A percentile compares a stretch with the other conserved stretches of the same genome.
Conservation (phyloP, 163 green algal genomes). For the Volvox carteri region DNA sequence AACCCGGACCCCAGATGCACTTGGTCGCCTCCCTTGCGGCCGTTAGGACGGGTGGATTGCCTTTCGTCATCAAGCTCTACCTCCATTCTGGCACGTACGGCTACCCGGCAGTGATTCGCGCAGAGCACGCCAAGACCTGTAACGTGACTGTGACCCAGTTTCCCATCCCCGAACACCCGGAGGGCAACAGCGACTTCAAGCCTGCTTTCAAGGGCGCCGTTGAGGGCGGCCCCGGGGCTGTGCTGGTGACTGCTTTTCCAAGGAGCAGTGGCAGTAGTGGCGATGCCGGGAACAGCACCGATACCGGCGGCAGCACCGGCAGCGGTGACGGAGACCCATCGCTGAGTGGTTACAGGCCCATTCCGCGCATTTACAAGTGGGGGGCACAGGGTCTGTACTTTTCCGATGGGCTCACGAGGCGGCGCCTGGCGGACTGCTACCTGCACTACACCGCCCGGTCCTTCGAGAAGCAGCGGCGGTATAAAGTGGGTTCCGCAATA, state of each 20-base stretch:
- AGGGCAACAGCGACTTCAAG: not conserved
- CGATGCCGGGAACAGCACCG: not conserved
- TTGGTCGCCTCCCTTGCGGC: not conserved
- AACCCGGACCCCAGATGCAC: not conserved
- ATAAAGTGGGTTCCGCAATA: constrained; percentile 41
- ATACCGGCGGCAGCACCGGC: not conserved
- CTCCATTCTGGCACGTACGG: constrained; percentile 11
- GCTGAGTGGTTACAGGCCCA: not conserved
- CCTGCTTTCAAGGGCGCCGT: not conserved
- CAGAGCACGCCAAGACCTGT: not conserved
- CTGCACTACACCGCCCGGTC: not conserved
- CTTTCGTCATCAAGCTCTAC: constrained; percentile 52
- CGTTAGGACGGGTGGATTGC: not conserved
- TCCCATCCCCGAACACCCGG: not conserved
- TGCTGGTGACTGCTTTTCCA: not conserved
- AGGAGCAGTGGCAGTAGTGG: not conserved
- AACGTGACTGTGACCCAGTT: constrained; percentile 5
- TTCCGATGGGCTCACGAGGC: constrained; percentile 13
- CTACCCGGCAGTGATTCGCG: not conserved
- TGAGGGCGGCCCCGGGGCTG: constrained; percentile 2
- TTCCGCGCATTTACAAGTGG: constrained; percentile 28
- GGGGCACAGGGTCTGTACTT: constrained; percentile 47
- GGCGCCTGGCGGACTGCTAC: constrained; percentile 36
- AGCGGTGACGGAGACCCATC: not conserved
- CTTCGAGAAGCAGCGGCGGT: constrained; percentile 15